Base-by-base conservation (phyloP, 208 protist species). In the Crithidia brevicula region DNA sequence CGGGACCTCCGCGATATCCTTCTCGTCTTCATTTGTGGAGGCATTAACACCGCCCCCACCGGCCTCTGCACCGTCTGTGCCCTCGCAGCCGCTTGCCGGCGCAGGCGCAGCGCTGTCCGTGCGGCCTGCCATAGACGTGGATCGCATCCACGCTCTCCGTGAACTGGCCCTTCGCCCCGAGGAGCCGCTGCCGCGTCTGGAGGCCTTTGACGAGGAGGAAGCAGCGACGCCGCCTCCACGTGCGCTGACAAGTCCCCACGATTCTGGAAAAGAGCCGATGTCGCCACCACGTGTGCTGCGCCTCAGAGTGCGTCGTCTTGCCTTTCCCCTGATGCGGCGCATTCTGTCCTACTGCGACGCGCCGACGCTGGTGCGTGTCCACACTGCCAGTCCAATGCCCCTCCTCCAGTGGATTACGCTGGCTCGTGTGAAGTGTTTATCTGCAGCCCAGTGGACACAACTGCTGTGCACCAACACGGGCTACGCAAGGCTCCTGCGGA, bases 291-390 rank as follows among this genome's bases (percentile, higher is more conserved):
- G 42, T 47, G 42, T 20, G 42, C 42, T 9, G 42, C 42, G 9
- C 18, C 42, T 65, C n/a, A n/a, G n/a, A 9, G 45, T 87, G 38
- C 67, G 77, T 18, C 46, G 64, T 18, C 56, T 88, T 43, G 72
- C 75, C 2, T 89, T 89, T 50, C 18, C 45, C 18, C 42, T 85
- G n/a, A 15, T 89, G 31, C 62, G 67, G 22, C 57, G 52, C 30
- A 40, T 85, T 22, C 63, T 89, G 3, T 70, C 73, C 27, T 85
- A 75, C 51, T 83, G 71, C 52, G 71, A 79, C 18, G 67, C 67
- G 7, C 11, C 52, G 15, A 38, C 65, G 7, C 67, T 85, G 1
- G 65, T 70, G 47, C 51, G 43, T 11, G 28, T 89, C n/a, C 69
- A 79, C 42, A 57, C 67, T 1, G 69, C 68, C 51, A 74, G 73